phyloP scores from a whole-genome alignment of 106 monocot genomes.

The Agapanthus africanus region DNA sequence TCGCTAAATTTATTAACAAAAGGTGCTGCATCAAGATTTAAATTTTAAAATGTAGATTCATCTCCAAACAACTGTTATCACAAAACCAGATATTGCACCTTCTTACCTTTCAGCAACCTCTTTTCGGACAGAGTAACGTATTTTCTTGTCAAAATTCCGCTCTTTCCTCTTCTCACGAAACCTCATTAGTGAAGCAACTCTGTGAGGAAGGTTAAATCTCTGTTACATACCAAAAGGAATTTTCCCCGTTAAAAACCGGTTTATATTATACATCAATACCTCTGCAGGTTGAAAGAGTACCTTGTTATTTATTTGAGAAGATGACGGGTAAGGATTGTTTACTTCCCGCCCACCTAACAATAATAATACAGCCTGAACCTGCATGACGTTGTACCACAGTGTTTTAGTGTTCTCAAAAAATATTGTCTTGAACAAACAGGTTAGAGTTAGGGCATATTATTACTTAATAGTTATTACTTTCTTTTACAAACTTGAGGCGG shows the following conservation, averaged over 20 bases:
- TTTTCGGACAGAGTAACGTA: conserved; percentile 78
- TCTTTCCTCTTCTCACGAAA: conserved; percentile 97
- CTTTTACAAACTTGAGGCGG: too few relatives aligned
- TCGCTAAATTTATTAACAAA: not conserved
- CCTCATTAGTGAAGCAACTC: conserved; percentile 92
- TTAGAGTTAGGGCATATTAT: too few relatives aligned
- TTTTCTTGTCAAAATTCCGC: conserved; percentile 94
- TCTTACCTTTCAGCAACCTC: conserved; percentile 86
- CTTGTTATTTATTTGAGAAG: conserved; percentile 54
- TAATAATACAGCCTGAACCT: conserved; percentile 92
- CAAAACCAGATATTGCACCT: not conserved
- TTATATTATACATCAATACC: not conserved
- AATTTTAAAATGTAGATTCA: not conserved
- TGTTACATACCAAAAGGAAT: conserved; percentile 20
- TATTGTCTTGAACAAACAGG: too few relatives aligned
- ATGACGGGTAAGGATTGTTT: conserved; percentile 32
- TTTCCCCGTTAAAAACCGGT: not conserved
- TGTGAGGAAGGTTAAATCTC: conserved; percentile 69
- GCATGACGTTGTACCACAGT: conserved; percentile 4
- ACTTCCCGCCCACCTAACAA: conserved; percentile 85
- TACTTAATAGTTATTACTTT: too few relatives aligned
- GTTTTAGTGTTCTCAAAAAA: not conserved
- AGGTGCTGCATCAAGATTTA: not conserved
- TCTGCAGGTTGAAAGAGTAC: conserved; percentile 11
- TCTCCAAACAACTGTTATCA: not conserved